A percentile compares a stretch with the other conserved stretches of the same genome.
Evolutionary conservation across 1,139 yeast species (phyloP).

Genomic region (Pichia sp.): DNA sequence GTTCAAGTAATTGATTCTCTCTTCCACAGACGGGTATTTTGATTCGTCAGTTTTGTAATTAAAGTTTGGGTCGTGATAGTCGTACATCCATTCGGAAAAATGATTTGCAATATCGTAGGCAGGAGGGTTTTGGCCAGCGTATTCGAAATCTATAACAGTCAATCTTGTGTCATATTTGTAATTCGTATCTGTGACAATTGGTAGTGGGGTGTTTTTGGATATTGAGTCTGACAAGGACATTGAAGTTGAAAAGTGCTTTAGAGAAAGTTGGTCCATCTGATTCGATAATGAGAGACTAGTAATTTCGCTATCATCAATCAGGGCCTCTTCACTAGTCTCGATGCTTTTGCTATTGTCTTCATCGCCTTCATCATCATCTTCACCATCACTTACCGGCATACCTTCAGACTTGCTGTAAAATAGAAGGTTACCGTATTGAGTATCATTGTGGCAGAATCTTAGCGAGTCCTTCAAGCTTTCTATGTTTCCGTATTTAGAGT

Average conservation of each 20-base stretch:
- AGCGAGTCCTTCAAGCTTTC: conserved; percentile 45
- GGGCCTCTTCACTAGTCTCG: neutral
- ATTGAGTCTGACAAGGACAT: conserved; percentile 9
- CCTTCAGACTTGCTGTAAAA: conserved; percentile 36
- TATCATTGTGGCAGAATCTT: conserved; percentile 89
- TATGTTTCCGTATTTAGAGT: conserved; percentile 44
- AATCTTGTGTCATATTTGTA: conserved; percentile 56
- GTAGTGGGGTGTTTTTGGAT: conserved; percentile 20
- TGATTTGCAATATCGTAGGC: conserved; percentile 91
- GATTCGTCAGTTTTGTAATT: conserved; percentile 57
- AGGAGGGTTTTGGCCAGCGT: conserved; percentile 88
- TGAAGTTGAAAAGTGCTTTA: conserved; percentile 1
- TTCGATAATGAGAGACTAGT: conserved; percentile 21
- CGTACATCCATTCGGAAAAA: conserved; percentile 93
- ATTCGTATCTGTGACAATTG: conserved; percentile 29
- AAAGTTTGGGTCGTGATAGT: conserved; percentile 66
- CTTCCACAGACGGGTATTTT: conserved; percentile 61
- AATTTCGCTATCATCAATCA: conserved; percentile 19
- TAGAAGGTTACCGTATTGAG: conserved; percentile 89
- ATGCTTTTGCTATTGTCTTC: conserved; percentile 22
- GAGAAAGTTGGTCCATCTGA: conserved; percentile 2
- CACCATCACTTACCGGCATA: conserved; percentile 28
- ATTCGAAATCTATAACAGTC: conserved; percentile 94
- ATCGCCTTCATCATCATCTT: conserved; percentile 21
- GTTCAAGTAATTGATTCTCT: conserved; percentile 67